Base-by-base conservation (phyloP, 179 eudicot species). In the Carnegiea gigantea region DNA sequence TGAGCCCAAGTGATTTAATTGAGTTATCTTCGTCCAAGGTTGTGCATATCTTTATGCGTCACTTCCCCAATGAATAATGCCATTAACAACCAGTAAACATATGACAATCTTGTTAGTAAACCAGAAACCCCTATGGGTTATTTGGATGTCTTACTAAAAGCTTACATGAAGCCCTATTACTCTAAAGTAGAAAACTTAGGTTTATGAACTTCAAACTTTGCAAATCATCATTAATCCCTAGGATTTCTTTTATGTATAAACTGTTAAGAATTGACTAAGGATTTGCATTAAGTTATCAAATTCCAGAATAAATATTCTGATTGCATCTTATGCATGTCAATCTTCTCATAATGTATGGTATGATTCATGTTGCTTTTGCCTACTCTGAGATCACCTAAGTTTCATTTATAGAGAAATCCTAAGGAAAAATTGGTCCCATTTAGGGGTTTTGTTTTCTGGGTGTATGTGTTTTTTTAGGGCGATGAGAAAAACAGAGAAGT, bases 311-410 rank as follows among this genome's bases (percentile, higher is more conserved):
- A 40, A 30, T 77, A 44, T 48, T 71, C 72, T 53, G 23, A 9
- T 71, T 77, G 12, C 59, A 20, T 82, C 43, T 70, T 77, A 68
- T 77, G 5, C 74, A 28, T 70, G 81, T 57, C 62, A 70, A 77
- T 33, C 57, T 38, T 77, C 38, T 54, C 67, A 64, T 70, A 40
- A 17, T 54, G 36, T 70, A 70, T 64, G 48, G 60, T 77, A 71
- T 82, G 54, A 70, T 77, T 70, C 59, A 54, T 57, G 72, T 53
- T 68, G 76, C 36, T 33, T 33, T 33, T 33, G 3, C 36, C 36
- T 33, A 1, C 2, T 33, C 36, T 33, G 2, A 33, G 36, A 33
- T 33, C 2, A 33, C 36, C 36, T 33, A 33, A 33, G 36, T 33
- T 33, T 1, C 36, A 33, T 33, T 33, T 33, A 33, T 33, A 33